Base-by-base conservation (phyloP, 208 protist species). In the Spongospora subterranea region DNA sequence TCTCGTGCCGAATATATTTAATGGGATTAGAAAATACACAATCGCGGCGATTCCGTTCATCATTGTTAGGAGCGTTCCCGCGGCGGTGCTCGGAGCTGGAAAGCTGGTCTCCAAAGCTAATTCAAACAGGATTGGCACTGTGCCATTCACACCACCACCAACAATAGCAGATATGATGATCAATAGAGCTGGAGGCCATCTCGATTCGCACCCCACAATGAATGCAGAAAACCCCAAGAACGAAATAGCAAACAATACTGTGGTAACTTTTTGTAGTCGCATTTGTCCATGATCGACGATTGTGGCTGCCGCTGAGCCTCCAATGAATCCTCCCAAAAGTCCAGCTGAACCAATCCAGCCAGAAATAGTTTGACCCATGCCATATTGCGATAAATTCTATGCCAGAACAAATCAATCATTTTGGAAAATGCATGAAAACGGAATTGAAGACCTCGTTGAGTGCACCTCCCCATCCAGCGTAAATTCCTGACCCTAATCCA, bases 71-170 rank as follows among this genome's bases (percentile, higher is more conserved):
- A 82, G 17, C 6, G 6, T 82, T 43, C 71, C 71, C 13, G n/a
- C 35, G n/a, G 71, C n/a, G 13, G 71, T n/a, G 13, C 13, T 82
- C 40, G 71, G 71, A 45, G 35, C 40, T 43, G 71, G 71, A 43
- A 45, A 82, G 6, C 17, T 35, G 17, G 71, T 43, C 71, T 82
- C 71, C 71, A 82, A 17, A 45, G 71, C 71, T 45, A 82, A n/a
- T 35, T 82, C 71, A 13, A 82, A 43, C 71, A 82, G n/a, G 71
- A 82, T 35, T 6, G 71, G 71, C 11, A 82, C 35, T 6, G 71
- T 82, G 71, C 71, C 71, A n/a, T 82, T 82, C 6, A 82, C 35
- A 20, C 71, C 71, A 40, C 17, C 71, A 20, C 71, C 71, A n/a
- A 43, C n/a, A 43, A 82, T 43, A 13, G 71, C 17, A 13, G 71